Base-by-base conservation (phyloP, 2,329 filamentous ascomycete genomes). In the Colletotrichum orchidophilum region DNA sequence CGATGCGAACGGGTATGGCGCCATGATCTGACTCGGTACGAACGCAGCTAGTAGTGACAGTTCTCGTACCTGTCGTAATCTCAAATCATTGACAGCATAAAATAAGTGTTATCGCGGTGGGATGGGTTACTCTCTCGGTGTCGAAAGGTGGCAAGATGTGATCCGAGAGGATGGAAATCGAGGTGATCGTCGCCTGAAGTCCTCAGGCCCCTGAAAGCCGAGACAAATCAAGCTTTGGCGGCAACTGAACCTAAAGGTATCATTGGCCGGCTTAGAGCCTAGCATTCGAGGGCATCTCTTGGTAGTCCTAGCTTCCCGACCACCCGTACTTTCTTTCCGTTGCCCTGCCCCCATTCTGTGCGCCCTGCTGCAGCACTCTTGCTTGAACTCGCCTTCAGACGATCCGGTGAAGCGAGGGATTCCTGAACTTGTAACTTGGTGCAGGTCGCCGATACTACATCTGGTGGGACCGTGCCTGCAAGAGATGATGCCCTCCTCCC, bases 151-250 rank as follows among this genome's bases (percentile, higher is more conserved):
- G 58, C 27, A 33, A 61, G 24, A 18, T 18, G 26, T n/a, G 18
- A 13, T 61, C n/a, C 3, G 29, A 21, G 12, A 42, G n/a, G n/a
- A 33, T 50, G 39, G 55, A 15, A 61, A 42, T 61, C 26, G 26
- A 60, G 26, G 15, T 6, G 54, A 66, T 54, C 15, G 33, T 46
- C 27, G 31, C n/a, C 27, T 50, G 55, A 61, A 29, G 50, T 55
- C 8, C 35, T 8, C 5, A 18, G 12, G 7, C 9, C 64, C 42
- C 52, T 52, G 39, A 15, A 33, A 31, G 64, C 68, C 64, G 64
- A 71, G 68, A 63, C 8, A 66, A 63, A 63, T 42, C 64, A 71
- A 68, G 68, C 67, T 66, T 67, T 42, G 55, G 26, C 13, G 21
- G 24, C 15, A 33, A 15, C 24, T 29, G 29, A 35, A 29, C 46